Percentiles rank a stretch among this genome's conserved stretches.
These are phyloP conservation scores for Apophysomyces variabilis DNA, from an alignment of 371 early-diverging fungal genomes.

Conservation along the genomic window DNA sequence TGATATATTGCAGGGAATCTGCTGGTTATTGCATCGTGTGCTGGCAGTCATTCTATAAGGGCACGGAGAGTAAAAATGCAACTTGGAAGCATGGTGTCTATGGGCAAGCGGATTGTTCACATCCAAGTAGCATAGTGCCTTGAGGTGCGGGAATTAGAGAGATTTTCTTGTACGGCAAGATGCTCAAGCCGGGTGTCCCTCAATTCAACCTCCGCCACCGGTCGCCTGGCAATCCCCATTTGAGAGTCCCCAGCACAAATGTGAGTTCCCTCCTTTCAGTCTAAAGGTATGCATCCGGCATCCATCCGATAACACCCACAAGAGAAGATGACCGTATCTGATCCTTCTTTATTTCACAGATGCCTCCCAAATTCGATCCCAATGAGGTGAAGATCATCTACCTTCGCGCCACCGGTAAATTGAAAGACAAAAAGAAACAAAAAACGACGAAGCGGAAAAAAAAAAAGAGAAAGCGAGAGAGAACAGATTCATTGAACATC, in stretches of 20 bases:
- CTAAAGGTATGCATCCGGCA: slow-evolving; percentile 5
- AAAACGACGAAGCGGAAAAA: no score
- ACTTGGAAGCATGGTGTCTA: no score
- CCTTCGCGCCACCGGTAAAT: slow-evolving; percentile 94
- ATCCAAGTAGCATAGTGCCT: no score
- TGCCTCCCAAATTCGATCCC: slow-evolving; percentile 92
- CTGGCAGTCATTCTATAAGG: no score
- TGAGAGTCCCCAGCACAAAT: background rate
- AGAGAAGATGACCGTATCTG: background rate
- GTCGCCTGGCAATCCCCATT: background rate
- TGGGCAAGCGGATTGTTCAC: no score
- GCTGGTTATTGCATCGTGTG: no score
- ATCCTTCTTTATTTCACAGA: slow-evolving; percentile 18
- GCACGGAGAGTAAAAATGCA: no score
- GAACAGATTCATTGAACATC: background rate
- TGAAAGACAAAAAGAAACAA: background rate
- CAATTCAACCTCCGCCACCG: background rate
- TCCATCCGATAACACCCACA: background rate
- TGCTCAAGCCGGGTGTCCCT: no score
- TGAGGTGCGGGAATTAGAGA: no score
- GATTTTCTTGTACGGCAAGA: no score
- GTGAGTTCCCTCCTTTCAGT: slow-evolving; percentile 6
- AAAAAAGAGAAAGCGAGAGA: no score
- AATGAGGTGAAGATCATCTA: slow-evolving; percentile 90
- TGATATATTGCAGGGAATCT: no score